phyloP scores from a whole-genome alignment of 345 rosid genomes.

The Linum usitatissimum region DNA sequence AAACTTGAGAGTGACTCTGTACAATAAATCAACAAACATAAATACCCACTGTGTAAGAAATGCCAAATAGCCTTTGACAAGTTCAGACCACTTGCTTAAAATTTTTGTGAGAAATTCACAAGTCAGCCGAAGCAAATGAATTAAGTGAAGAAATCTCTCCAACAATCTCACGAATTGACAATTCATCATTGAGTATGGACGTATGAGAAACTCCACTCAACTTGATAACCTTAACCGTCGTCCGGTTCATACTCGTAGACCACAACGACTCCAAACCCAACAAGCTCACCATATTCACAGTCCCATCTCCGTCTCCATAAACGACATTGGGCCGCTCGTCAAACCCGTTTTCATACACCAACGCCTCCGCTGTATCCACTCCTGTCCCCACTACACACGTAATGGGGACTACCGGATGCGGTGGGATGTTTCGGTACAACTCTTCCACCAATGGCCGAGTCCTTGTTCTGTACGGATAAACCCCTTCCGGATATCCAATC shows the following conservation, averaged over 20 bases:
- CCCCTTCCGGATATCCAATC: conserved; percentile 60
- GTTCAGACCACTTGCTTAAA: too few species aligned
- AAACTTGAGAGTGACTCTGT: too few species aligned
- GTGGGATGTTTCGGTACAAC: conserved; percentile 3
- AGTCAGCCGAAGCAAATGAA: conserved; percentile 6
- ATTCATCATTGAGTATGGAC: conserved; percentile 35
- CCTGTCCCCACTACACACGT: conserved; percentile 58
- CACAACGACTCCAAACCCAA: conserved; percentile 41
- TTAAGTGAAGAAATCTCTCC: conserved; percentile 39
- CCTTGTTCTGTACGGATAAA: conserved; percentile 44
- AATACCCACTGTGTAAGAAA: too few species aligned
- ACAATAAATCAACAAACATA: too few species aligned
- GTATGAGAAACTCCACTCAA: conserved; percentile 49
- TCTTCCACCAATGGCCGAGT: conserved; percentile 38
- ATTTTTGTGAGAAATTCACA: too few species aligned
- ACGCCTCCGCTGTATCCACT: conserved; percentile 49
- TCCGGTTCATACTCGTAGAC: conserved; percentile 24
- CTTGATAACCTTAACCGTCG: conserved; percentile 29
- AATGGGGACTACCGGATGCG: conserved; percentile 41
- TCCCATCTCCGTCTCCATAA: conserved; percentile 88
- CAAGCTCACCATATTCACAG: conserved; percentile 62
- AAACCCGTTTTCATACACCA: conserved; percentile 45
- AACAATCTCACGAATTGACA: conserved; percentile 38
- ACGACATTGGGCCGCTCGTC: conserved; percentile 46
- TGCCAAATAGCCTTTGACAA: too few species aligned